Evolutionary conservation across 1,284 basidiomycete genomes (phyloP), one percentile per base, ranked within the genome.

Genomic region (Microbotryum violaceum): DNA sequence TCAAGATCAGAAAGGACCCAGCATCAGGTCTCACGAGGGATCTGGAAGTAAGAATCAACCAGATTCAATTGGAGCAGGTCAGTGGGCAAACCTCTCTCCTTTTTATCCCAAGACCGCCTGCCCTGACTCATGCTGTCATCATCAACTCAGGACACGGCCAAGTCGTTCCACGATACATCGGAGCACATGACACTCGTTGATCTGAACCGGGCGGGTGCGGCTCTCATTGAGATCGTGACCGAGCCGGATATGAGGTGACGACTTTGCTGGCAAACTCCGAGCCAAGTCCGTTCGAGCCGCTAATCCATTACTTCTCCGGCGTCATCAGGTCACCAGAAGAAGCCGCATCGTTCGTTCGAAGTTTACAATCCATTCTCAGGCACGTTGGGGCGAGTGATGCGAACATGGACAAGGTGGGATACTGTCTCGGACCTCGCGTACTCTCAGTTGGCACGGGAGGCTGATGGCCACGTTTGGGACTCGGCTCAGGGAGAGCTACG

Each of bases 61-160:
- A 97, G 75, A 83, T 99, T 31, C 96, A 99, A 73, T 81, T 97
- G 1, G 94, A 98, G 76, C 94, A 97, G 82, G 91, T 89, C 52
- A 61, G 77, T 70, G n/a, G 21, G n/a, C 25, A n/a, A 7, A 23
- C 14, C 27, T 8, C 6, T 48, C 52, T 25, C 4, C 33, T 20
- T 23, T 42, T 23, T 47, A 25, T 16, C 29, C n/a, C n/a, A 27
- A 25, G 29, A n/a, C 7, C 29, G 23, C 4, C 56, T 8, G 2
- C 4, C 10, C 20, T n/a, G 4, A 10, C 55, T 57, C 16, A 54
- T 29, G 18, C 16, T 20, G 6, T n/a, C 37, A 12, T 27, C 6
- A 23, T 14, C 20, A 27, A 45, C 20, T 29, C 62, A 93, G 88
- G 96, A 98, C 74, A 98, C 94, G 0, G 94, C 90, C 3, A 98